Evolutionary conservation across 106 monocot genomes (phyloP).

Genomic region (Dendrobium huoshanense): DNA sequence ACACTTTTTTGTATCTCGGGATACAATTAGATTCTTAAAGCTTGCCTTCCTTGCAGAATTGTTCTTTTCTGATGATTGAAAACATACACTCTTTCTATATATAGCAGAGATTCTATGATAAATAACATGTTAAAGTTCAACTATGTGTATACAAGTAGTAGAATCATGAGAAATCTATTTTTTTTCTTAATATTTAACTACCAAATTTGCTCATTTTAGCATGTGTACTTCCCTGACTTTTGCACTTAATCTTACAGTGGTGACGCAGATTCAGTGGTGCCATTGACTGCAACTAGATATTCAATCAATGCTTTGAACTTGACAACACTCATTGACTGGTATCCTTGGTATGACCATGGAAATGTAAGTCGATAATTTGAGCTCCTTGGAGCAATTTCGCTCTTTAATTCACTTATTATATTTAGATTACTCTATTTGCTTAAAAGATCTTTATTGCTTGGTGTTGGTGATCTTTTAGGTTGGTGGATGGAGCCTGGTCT

Average conservation of each 20-base stretch:
- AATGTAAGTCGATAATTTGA: constrained; percentile 35
- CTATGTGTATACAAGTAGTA: neutral
- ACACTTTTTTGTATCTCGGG: neutral
- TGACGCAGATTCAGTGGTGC: constrained; percentile 88
- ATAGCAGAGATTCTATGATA: neutral
- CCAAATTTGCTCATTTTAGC: no score
- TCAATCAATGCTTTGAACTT: constrained; percentile 92
- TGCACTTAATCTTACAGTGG: constrained; percentile 42
- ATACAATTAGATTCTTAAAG: neutral
- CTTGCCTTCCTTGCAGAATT: neutral
- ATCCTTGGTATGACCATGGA: constrained; percentile 86
- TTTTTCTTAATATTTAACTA: no score
- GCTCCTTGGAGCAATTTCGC: neutral
- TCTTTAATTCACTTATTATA: neutral
- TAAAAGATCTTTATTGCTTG: neutral
- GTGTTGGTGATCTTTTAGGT: constrained; percentile 28
- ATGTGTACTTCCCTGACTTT: no score
- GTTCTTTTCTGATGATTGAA: neutral
- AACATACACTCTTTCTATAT: neutral
- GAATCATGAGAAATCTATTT: neutral
- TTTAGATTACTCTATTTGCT: neutral
- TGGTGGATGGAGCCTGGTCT: constrained; percentile 93
- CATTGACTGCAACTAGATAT: constrained; percentile 84
- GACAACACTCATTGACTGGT: constrained; percentile 60
- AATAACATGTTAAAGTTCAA: neutral